Conservation (phyloP, 495 filamentous ascomycete genomes). For the Amorphotheca resinae region DNA sequence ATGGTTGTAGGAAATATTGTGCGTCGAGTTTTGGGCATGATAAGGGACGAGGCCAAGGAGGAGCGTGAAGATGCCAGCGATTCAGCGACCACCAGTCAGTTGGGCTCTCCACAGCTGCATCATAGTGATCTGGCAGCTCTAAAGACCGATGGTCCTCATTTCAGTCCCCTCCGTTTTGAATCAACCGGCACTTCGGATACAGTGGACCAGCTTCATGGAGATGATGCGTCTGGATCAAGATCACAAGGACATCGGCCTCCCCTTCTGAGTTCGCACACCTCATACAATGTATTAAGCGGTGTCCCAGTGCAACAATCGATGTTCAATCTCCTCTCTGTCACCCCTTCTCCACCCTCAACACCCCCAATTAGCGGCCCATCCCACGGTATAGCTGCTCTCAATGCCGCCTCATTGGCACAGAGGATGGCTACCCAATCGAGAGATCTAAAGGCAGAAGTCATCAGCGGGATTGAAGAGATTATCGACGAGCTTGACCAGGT, state of each 20-base stretch:
- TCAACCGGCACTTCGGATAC: conserved; percentile 17
- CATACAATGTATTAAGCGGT: conserved; percentile 36
- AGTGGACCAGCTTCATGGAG: conserved; percentile 16
- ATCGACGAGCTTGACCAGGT: conserved; percentile 82
- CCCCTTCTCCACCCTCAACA: conserved; percentile 25
- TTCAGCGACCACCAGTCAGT: conserved; percentile 14
- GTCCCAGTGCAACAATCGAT: conserved; percentile 48
- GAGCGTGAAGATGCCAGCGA: conserved; percentile 49
- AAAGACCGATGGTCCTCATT: conserved; percentile 21
- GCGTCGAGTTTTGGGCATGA: conserved; percentile 74
- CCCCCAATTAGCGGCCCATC: conserved; percentile 21
- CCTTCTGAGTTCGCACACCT: conserved; percentile 38
- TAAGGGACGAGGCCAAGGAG: conserved; percentile 81
- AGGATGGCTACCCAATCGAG: conserved; percentile 20
- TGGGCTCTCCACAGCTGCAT: conserved; percentile 13
- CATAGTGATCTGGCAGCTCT: conserved; percentile 1
- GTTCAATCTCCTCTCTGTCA: conserved; percentile 64
- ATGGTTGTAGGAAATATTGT: conserved; percentile 90
- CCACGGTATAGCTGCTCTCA: conserved; percentile 11
- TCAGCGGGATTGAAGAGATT: conserved; percentile 80
- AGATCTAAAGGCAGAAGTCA: conserved; percentile 75
- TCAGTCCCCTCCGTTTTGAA: conserved; percentile 26
- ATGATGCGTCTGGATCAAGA: conserved; percentile 14
- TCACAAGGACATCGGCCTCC: conserved; percentile 35
- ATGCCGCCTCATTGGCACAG: conserved; percentile 12